Percentiles rank a stretch among this genome's conserved stretches.
phyloP scores from a whole-genome alignment of 2,329 filamentous ascomycete genomes.

The Lasiodiplodia sp. region DNA sequence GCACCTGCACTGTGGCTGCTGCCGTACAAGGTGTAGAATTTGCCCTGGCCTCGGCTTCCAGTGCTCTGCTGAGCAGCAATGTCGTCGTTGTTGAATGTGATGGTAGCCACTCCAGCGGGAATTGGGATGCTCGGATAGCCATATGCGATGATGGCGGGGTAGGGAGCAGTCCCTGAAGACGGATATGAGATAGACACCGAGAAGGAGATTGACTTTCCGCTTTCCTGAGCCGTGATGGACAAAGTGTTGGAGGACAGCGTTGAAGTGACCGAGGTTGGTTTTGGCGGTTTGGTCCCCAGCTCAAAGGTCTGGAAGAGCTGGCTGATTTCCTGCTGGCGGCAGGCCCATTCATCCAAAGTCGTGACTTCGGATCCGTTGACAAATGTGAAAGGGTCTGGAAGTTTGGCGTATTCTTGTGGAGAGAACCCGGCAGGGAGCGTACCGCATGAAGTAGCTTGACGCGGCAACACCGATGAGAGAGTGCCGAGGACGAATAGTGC shows the following conservation, averaged over 20 bases:
- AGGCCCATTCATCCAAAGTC: conserved; percentile 45
- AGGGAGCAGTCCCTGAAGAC: conserved; percentile 55
- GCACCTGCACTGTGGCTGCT: conserved; percentile 63
- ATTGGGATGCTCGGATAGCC: conserved; percentile 63
- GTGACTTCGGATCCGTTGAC: conserved; percentile 45
- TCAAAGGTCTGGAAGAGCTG: conserved; percentile 46
- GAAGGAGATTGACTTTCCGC: conserved; percentile 47
- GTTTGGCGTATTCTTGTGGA: conserved; percentile 40
- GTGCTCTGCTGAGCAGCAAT: conserved; percentile 59
- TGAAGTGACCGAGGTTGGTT: conserved; percentile 43
- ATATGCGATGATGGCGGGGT: conserved; percentile 65
- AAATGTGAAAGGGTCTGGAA: conserved; percentile 50
- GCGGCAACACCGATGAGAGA: neutral
- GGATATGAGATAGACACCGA: conserved; percentile 47
- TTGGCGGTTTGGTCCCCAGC: conserved; percentile 47
- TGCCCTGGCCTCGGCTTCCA: conserved; percentile 62
- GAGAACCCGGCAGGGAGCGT: conserved; percentile 41
- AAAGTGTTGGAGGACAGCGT: conserved; percentile 42
- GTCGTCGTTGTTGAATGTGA: conserved; percentile 66
- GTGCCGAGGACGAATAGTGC: neutral
- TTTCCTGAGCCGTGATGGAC: conserved; percentile 45
- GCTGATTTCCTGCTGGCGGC: conserved; percentile 48
- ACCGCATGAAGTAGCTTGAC: conserved; percentile 3
- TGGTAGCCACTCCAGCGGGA: conserved; percentile 62
- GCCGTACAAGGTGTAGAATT: conserved; percentile 68